A percentile compares a stretch with the other conserved stretches of the same genome.
phyloP scores from a whole-genome alignment of 1,139 yeast species.

The Geotrichum aggregatum region DNA sequence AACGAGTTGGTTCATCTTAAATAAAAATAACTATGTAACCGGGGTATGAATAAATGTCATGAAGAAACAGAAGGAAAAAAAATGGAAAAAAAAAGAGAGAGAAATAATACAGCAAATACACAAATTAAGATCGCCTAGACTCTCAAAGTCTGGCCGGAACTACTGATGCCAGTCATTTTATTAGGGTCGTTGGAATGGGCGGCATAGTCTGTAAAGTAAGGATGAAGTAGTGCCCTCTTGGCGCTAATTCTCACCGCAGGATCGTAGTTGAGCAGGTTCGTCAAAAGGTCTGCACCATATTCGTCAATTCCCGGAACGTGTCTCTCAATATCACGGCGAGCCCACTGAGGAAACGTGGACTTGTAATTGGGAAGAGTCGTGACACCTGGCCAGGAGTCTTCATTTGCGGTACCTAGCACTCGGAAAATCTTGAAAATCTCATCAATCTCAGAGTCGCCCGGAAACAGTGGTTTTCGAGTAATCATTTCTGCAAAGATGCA shows the following conservation, averaged over 20 bases:
- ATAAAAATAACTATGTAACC: not conserved
- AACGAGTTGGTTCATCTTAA: not conserved
- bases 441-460: slow-evolving; percentile 97
- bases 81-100: not conserved
- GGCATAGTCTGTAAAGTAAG: slow-evolving; percentile 54
- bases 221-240: slow-evolving; percentile 84
- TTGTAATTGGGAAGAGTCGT: slow-evolving; percentile 90
- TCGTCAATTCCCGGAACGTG: slow-evolving; percentile 75
- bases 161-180: slow-evolving; percentile 5
- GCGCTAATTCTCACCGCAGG: slow-evolving; percentile 95
- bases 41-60: not conserved
- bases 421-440: slow-evolving; percentile 94
- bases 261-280: slow-evolving; percentile 78
- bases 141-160: slow-evolving; percentile 6
- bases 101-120: not conserved
- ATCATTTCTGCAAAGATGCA: slow-evolving; percentile 99
- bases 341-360: slow-evolving; percentile 95
- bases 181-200: not conserved
- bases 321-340: slow-evolving; percentile 62
- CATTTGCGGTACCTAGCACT: slow-evolving; percentile 90
- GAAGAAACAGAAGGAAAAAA: not conserved
- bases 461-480: slow-evolving; percentile 88
- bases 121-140: not conserved
- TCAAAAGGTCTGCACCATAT: slow-evolving; percentile 72
- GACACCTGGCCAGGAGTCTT: slow-evolving; percentile 95